These are phyloP conservation scores for Termitomyces sp. DNA, from an alignment of 768 basidiomycete genomes.

Conservation along the genomic window DNA sequence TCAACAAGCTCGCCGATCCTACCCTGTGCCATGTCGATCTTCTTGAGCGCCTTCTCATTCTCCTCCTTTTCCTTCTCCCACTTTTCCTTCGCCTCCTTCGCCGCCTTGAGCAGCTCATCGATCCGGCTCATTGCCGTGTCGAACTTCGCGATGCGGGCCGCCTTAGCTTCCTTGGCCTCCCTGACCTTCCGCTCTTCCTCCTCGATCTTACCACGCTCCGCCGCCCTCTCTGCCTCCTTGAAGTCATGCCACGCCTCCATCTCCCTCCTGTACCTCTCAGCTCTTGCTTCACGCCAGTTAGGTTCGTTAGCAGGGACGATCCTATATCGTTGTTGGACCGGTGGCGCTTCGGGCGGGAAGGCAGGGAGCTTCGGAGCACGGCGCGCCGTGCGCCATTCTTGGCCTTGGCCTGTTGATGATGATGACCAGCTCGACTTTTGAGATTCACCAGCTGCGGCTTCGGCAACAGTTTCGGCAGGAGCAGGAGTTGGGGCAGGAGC, in stretches of 20 bases:
- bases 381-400: neutral
- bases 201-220: neutral
- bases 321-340: neutral
- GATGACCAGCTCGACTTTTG: neutral
- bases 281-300: neutral
- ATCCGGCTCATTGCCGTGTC: neutral
- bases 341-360: neutral
- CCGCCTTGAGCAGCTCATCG: neutral
- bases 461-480: neutral
- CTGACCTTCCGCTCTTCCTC: neutral
- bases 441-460: too few species aligned
- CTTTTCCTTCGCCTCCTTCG: neutral
- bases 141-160: neutral
- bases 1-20: neutral
- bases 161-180: neutral
- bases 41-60: neutral
- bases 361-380: neutral
- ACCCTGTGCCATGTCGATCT: neutral
- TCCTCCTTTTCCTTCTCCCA: neutral
- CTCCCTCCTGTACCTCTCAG: neutral
- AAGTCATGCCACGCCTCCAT: neutral
- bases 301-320: neutral
- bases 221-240: neutral
- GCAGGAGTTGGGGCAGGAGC: neutral
- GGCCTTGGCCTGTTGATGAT: neutral